Evolutionary conservation across 768 basidiomycete genomes (phyloP).

Genomic region (Podaxis sp.): DNA sequence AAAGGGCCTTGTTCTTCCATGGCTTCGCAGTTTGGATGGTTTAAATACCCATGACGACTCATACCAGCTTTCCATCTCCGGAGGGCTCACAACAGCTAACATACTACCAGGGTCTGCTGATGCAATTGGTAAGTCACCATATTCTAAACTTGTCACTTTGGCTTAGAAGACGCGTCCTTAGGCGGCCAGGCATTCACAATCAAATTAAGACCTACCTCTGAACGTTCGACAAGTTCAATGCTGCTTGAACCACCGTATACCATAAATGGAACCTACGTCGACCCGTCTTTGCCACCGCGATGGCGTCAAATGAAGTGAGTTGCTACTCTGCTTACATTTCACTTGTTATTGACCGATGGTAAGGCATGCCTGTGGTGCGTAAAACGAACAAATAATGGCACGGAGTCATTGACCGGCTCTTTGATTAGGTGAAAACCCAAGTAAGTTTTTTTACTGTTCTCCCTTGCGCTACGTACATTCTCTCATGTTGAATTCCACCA

Average conservation of each 20-base stretch:
- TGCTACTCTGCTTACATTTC: not conserved
- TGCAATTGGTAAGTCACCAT: constrained; percentile 45
- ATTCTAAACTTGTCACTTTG: not conserved
- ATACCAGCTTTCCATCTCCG: constrained; percentile 61
- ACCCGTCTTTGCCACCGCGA: constrained; percentile 40
- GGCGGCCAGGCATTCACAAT: constrained; percentile 86
- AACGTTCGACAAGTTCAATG: constrained; percentile 72
- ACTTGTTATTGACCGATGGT: constrained; percentile 1
- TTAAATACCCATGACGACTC: constrained; percentile 78
- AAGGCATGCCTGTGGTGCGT: constrained; percentile 51
- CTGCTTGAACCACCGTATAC: constrained; percentile 71
- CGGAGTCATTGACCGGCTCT: not conserved
- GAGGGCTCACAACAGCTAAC: constrained; percentile 78
- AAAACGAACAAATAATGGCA: not conserved
- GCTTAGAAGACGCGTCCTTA: constrained; percentile 17
- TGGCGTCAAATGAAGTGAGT: constrained; percentile 78
- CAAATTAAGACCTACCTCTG: constrained; percentile 72
- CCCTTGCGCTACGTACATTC: constrained; percentile 11
- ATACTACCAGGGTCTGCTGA: constrained; percentile 73
- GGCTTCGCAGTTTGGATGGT: constrained; percentile 70
- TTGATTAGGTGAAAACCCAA: constrained; percentile 52
- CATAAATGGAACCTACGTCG: constrained; percentile 42
- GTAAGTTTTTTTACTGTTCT: constrained; percentile 30
- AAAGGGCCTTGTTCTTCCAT: constrained; percentile 44
- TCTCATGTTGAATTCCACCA: constrained; percentile 20